phyloP scores from a whole-genome alignment of 257 asterid genomes.

The Nicotiana noctiflora region DNA sequence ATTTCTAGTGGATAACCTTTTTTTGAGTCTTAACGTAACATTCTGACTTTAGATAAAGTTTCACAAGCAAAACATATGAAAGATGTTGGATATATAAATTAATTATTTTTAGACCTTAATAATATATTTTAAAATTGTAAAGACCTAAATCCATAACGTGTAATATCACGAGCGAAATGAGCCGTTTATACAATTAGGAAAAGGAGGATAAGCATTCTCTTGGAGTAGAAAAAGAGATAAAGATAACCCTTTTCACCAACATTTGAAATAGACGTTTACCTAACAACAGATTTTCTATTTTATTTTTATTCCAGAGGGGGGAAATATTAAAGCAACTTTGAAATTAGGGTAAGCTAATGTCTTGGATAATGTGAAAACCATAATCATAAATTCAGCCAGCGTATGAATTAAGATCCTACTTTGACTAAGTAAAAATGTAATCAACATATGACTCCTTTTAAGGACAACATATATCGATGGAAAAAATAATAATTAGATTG shows the following conservation, averaged over 20 bases:
- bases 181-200: too few species aligned
- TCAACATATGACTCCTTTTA: background rate
- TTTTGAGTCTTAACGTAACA: background rate
- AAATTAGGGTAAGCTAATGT: background rate
- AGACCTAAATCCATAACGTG: too few species aligned
- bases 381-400: background rate
- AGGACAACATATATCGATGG: background rate
- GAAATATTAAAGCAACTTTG: background rate
- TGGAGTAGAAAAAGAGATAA: background rate
- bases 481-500: too few species aligned
- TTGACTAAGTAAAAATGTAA: background rate
- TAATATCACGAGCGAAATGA: too few species aligned
- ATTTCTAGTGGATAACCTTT: background rate
- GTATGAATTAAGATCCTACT: background rate
- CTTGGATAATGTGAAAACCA: background rate
- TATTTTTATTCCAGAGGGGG: background rate
- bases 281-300: background rate
- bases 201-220: background rate
- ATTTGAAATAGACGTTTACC: slow-evolving; percentile 5
- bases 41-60: too few species aligned
- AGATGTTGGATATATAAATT: too few species aligned
- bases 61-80: too few species aligned
- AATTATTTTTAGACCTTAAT: too few species aligned
- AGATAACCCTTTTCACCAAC: background rate
- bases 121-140: too few species aligned